Percentiles rank a stretch among this genome's conserved stretches.
Evolutionary conservation across 2,329 filamentous ascomycete species (phyloP).

Genomic region (Emericellopsis cladophorae): DNA sequence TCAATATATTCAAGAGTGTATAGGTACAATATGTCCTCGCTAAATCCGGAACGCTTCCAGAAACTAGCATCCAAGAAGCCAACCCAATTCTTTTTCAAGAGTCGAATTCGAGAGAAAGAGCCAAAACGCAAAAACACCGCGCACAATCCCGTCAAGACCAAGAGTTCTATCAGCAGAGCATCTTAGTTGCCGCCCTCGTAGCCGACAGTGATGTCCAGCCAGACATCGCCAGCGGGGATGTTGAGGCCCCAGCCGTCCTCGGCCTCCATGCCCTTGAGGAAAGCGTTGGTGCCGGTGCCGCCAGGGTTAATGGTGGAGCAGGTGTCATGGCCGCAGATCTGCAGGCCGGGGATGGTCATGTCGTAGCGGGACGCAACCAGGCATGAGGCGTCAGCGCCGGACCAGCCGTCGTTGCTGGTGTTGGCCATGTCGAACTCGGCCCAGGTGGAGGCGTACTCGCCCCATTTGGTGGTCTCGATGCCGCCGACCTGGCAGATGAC

Average conservation of each 20-base stretch:
- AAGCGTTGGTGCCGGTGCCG: conserved; percentile 23
- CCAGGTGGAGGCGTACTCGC: conserved; percentile 33
- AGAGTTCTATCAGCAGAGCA: too few relatives aligned
- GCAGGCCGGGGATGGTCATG: conserved; percentile 19
- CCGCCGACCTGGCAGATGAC: conserved; percentile 26
- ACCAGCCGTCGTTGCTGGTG: conserved; percentile 31
- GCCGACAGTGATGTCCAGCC: conserved; percentile 18
- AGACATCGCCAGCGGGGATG: conserved; percentile 13
- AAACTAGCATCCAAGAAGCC: too few relatives aligned
- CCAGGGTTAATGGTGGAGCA: conserved; percentile 27
- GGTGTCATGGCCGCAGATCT: conserved; percentile 21
- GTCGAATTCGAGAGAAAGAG: too few relatives aligned
- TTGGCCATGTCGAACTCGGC: conserved; percentile 36
- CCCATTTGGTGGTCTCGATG: conserved; percentile 20
- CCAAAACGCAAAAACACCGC: too few relatives aligned
- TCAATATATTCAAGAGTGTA: too few relatives aligned
- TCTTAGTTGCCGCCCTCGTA: conserved; percentile 7
- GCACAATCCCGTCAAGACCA: too few relatives aligned
- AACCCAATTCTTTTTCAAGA: too few relatives aligned
- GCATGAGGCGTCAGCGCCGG: conserved; percentile 36
- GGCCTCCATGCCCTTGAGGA: conserved; percentile 21
- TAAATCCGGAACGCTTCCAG: too few relatives aligned
- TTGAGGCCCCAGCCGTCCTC: conserved; percentile 27
- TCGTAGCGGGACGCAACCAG: conserved; percentile 25
- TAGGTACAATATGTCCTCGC: too few relatives aligned